A percentile compares a stretch with the other conserved stretches of the same genome.
Evolutionary conservation across 176 grass and related monocot species (phyloP).

Genomic region (Aegilops umbellulata): DNA sequence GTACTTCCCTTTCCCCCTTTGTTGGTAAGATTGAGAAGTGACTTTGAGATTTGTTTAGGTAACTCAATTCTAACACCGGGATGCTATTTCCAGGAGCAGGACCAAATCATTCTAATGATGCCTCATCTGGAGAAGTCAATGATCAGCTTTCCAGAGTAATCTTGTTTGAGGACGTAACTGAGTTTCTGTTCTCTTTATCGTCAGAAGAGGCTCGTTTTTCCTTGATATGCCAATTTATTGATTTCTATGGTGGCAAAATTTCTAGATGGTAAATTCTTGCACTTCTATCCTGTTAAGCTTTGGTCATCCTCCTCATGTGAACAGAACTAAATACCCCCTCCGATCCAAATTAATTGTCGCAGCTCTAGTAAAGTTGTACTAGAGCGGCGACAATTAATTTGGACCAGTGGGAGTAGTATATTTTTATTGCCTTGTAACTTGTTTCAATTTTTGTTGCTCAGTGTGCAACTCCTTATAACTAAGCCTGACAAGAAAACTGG

Average conservation of each 20-base stretch:
- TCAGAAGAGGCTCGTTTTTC: conserved; percentile 84
- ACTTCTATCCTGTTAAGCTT: conserved; percentile 2
- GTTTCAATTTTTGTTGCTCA: not conserved
- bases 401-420: not conserved
- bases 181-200: conserved; percentile 86
- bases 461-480: not conserved
- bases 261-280: conserved; percentile 70
- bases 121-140: conserved; percentile 49
- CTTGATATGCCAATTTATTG: conserved; percentile 92
- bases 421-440: not conserved
- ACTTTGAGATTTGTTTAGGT: conserved; percentile 23
- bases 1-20: conserved; percentile 35
- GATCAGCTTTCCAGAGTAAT: conserved; percentile 92
- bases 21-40: conserved; percentile 24
- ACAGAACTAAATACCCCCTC: not conserved
- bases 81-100: conserved; percentile 30
- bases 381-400: too few relatives aligned
- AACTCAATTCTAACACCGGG: conserved; percentile 15
- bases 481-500: not conserved
- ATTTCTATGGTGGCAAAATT: conserved; percentile 90
- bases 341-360: too few relatives aligned
- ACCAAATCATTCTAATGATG: conserved; percentile 36
- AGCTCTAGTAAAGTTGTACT: too few relatives aligned
- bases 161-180: conserved; percentile 88
- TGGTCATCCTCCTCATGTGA: not conserved